Percentiles rank a stretch among this genome's conserved stretches.
phyloP scores from a whole-genome alignment of 495 filamentous ascomycete genomes.

The Xylaria flabelliformis region DNA sequence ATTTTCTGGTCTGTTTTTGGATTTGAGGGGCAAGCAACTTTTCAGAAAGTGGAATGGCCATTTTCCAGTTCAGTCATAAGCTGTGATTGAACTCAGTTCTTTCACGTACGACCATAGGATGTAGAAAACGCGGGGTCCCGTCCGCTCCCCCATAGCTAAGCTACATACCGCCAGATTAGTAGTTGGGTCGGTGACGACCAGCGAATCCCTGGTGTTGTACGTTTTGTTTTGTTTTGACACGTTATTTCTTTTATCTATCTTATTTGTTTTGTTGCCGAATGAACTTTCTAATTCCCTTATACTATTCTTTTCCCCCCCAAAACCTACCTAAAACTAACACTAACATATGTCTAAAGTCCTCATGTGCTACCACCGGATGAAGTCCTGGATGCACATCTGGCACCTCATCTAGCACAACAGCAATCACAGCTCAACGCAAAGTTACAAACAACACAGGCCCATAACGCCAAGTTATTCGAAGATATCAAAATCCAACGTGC shows the following conservation, averaged over 20 bases:
- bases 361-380: slow-evolving; percentile 75
- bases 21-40: not conserved
- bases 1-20: not conserved
- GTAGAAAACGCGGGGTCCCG: slow-evolving; percentile 56
- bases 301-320: too few relatives aligned
- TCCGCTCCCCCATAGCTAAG: slow-evolving; percentile 58
- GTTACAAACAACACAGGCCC: slow-evolving; percentile 64
- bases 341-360: slow-evolving; percentile 55
- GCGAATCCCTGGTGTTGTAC: slow-evolving; percentile 58
- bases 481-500: slow-evolving; percentile 69
- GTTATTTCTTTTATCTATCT: slow-evolving; percentile 30
- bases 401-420: slow-evolving; percentile 68
- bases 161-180: slow-evolving; percentile 48
- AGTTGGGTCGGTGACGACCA: slow-evolving; percentile 59
- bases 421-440: slow-evolving; percentile 65
- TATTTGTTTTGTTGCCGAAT: not conserved
- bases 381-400: slow-evolving; percentile 73
- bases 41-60: not conserved
- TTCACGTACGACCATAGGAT: slow-evolving; percentile 54
- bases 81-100: slow-evolving; percentile 1
- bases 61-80: slow-evolving; percentile 29
- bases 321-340: not conserved
- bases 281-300: not conserved
- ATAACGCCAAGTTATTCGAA: slow-evolving; percentile 69
- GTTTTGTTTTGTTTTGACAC: slow-evolving; percentile 36